Percentiles rank a stretch among this genome's conserved stretches.
Conservation (phyloP, 148 eudicot genomes). For the Rhododendron simsii region DNA sequence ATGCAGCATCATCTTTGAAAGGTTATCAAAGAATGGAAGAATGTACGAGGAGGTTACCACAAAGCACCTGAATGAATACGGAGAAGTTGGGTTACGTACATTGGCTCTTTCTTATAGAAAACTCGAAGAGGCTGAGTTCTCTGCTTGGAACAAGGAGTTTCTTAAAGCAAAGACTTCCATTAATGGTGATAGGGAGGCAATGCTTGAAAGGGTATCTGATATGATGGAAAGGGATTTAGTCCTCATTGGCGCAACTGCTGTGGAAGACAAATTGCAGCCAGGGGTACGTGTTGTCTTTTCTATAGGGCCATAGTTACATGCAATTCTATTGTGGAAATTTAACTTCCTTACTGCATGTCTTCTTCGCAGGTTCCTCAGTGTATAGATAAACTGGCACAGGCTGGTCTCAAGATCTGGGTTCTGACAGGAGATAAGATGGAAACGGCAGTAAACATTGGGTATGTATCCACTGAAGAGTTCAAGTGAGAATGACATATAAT, state of each 20-base stretch:
- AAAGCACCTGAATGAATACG: slow-evolving; percentile 65
- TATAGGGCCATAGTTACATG: not conserved
- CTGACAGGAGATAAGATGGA: slow-evolving; percentile 99
- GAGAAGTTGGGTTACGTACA: slow-evolving; percentile 72
- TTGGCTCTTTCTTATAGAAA: slow-evolving; percentile 67
- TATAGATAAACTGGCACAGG: slow-evolving; percentile 96
- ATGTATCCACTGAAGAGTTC: slow-evolving; percentile 14
- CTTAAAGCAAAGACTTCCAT: slow-evolving; percentile 60
- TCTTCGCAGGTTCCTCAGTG: slow-evolving; percentile 86
- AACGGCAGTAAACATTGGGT: slow-evolving; percentile 99
- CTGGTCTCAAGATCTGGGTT: slow-evolving; percentile 99
- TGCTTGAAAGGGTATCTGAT: slow-evolving; percentile 58
- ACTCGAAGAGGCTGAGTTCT: slow-evolving; percentile 55
- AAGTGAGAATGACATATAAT: not conserved
- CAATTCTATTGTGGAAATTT: not conserved
- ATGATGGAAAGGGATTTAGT: slow-evolving; percentile 66
- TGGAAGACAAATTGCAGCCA: slow-evolving; percentile 71
- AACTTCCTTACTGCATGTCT: slow-evolving; percentile 2
- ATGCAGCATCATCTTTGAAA: slow-evolving; percentile 66
- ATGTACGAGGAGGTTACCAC: slow-evolving; percentile 49
- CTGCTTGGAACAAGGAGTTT: slow-evolving; percentile 63
- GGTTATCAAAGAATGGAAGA: slow-evolving; percentile 61
- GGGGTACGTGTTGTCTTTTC: slow-evolving; percentile 37
- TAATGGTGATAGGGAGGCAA: slow-evolving; percentile 64
- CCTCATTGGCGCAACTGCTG: slow-evolving; percentile 82